phyloP scores from a whole-genome alignment of 2,329 filamentous ascomycete species.

The Botrytis galanthina region DNA sequence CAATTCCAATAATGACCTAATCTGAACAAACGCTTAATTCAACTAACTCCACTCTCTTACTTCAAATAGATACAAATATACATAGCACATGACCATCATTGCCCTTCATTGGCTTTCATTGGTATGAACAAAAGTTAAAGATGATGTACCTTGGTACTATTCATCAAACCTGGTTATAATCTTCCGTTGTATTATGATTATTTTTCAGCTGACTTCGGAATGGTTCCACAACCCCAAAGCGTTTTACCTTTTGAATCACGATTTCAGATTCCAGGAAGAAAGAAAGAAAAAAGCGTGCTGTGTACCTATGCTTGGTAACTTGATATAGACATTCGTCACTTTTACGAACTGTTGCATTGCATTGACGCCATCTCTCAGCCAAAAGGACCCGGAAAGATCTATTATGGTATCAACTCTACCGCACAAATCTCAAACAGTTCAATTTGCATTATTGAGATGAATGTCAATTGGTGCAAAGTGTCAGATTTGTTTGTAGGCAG shows the following conservation, averaged over 20 bases:
- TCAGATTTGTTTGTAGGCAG: slow-evolving; percentile 4
- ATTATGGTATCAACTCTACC: neutral
- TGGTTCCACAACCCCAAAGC: slow-evolving; percentile 12
- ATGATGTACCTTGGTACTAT: neutral
- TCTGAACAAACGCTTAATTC: neutral
- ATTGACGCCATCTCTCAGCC: slow-evolving; percentile 18
- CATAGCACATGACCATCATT: slow-evolving; percentile 4
- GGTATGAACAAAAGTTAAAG: slow-evolving; percentile 2
- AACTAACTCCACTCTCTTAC: slow-evolving; percentile 3
- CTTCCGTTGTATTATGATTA: neutral
- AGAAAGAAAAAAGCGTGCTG: neutral
- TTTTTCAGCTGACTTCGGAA: slow-evolving; percentile 18
- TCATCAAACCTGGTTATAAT: neutral
- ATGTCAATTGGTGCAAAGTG: neutral
- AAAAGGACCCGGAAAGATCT: neutral
- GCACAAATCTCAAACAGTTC: slow-evolving; percentile 5
- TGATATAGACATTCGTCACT: neutral
- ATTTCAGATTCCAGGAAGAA: neutral
- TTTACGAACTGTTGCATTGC: slow-evolving; percentile 17
- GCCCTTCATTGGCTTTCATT: neutral
- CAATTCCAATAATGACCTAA: neutral
- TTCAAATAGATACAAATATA: neutral
- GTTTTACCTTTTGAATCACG: neutral
- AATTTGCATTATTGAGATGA: slow-evolving; percentile 1
- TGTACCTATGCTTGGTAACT: neutral